Evolutionary conservation across 1,284 basidiomycete species (phyloP), one percentile per base, ranked within the genome.

Genomic region (Moesziomyces sp.): DNA sequence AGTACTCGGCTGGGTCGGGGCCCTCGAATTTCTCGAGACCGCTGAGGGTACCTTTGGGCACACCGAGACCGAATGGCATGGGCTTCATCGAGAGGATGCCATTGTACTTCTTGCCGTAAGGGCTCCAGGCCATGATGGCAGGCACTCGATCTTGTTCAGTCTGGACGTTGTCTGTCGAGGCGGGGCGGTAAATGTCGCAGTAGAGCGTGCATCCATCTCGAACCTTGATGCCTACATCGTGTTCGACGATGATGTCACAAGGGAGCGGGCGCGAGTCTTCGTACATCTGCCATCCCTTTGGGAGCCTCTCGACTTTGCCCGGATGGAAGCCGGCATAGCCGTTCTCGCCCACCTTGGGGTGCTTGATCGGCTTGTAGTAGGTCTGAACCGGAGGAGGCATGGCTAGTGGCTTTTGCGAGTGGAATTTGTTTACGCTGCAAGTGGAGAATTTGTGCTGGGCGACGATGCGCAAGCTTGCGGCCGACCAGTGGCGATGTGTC

Each of bases 1-100:
- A 58, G 67, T 68, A 80, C 26, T 66, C 57, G 14, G 79, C 79
- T 19, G 81, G 79, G 23, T 86, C 85, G 48, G 78, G 34, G 34
- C 73, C 65, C 24, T 82, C 77, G 34, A 74, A 79, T 45, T 79
- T 77, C 44, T 81, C 65, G 42, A 71, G 65, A 8, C 80, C 80
- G 21, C 62, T 60, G 19, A 74, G 24, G 44, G 56, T 34, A 58
- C 63, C 44, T 56, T 68, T 54, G 34, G 62, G 42, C 43, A 69
- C 54, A 47, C 71, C 65, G 11, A 60, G 53, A 35, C 47, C 52
- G 30, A 60, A 53, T 1, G 53, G 46, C 67, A 65, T 60, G 46
- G 40, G 26, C 40, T 34, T 38, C 42, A 51, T 45, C 24, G 56
- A 50, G 24, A 56, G 13, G 42, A 65, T 60, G 5, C 52, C 60